Evolutionary conservation across 164 flowering plant genomes (phyloP).

Genomic region (Chloranthus sessilifolius): DNA sequence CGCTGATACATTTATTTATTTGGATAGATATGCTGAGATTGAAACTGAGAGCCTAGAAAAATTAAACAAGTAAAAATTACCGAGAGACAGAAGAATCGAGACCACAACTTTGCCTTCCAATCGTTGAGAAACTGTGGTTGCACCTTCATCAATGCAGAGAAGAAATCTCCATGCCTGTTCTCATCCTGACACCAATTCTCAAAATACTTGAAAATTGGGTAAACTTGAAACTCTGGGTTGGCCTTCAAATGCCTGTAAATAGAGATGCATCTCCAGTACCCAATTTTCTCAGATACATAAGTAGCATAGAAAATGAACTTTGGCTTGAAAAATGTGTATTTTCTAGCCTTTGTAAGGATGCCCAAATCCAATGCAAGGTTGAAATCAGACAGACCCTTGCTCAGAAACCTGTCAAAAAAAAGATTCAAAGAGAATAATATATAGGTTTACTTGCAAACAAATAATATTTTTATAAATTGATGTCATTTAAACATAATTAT

Average conservation of each 20-base stretch:
- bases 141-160: conserved; percentile 95
- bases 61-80: conserved; percentile 30
- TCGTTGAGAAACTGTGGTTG: conserved; percentile 98
- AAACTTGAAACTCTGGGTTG: conserved; percentile 83
- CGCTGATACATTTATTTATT: too few relatives aligned
- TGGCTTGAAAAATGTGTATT: conserved; percentile 98
- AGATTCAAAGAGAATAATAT: neutral
- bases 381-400: conserved; percentile 98
- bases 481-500: too few relatives aligned
- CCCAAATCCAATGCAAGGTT: conserved; percentile 95
- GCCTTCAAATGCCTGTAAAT: conserved; percentile 90
- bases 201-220: conserved; percentile 97
- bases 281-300: conserved; percentile 93
- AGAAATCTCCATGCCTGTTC: conserved; percentile 98
- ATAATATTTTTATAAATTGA: too few relatives aligned
- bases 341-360: conserved; percentile 94
- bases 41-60: too few relatives aligned
- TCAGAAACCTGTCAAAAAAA: conserved; percentile 70
- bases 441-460: too few relatives aligned
- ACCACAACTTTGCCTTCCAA: conserved; percentile 96
- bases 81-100: conserved; percentile 95
- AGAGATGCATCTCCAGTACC: conserved; percentile 97
- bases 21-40: too few relatives aligned
- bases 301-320: conserved; percentile 98
- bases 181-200: conserved; percentile 99